Evolutionary conservation across 1,139 yeast species (phyloP), one percentile per base, ranked within the genome.

Genomic region (Taiozyma sp.): DNA sequence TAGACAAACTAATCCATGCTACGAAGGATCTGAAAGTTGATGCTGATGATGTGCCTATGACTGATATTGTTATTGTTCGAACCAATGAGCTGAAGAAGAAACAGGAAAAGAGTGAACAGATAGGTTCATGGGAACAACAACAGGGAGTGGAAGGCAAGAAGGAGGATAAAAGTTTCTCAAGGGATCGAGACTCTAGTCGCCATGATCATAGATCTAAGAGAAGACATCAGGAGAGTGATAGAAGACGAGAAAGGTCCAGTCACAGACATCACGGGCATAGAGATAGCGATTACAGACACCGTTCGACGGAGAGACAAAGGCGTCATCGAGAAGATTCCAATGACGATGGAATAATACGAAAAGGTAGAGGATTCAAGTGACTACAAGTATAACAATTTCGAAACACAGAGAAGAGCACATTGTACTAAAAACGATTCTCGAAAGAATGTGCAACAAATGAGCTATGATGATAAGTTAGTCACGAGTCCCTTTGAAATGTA

Each of bases 341-440:
- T 5, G 14, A n/a, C 9, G 35, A 32, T 32, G 35, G 35, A 14
- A 32, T 32, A 32, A 32, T 47, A 6, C 11, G 35, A 10, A 47
- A 43, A 26, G 49, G 49, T 7, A 39, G 49, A 32, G 49, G 49
- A 5, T 47, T 47, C 22, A 42, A 10, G n/a, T 43, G 37, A 32
- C 35, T 32, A 32, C 35, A n/a, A n/a, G 1, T 14, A 13, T 30
- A 13, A 13, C 34, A 32, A 32, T 14, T 32, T 32, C 14, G 1
- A 30, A 30, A 6, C 14, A 30, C 19, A 30, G 11, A 28, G 7
- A 24, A 24, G 26, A 24, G 3, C 34, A 30, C 34, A 1, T 32
- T 32, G 35, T 32, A 32, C n/a, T 32, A 32, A 6, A 32, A 32
- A 13, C n/a, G 13, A 6, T 8, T 32, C 19, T 32, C 35, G 35